Percentiles rank a stretch among this genome's conserved stretches.
These are phyloP conservation scores for Warburgia ugandensis DNA, from an alignment of 164 flowering plant genomes.

Conservation along the genomic window DNA sequence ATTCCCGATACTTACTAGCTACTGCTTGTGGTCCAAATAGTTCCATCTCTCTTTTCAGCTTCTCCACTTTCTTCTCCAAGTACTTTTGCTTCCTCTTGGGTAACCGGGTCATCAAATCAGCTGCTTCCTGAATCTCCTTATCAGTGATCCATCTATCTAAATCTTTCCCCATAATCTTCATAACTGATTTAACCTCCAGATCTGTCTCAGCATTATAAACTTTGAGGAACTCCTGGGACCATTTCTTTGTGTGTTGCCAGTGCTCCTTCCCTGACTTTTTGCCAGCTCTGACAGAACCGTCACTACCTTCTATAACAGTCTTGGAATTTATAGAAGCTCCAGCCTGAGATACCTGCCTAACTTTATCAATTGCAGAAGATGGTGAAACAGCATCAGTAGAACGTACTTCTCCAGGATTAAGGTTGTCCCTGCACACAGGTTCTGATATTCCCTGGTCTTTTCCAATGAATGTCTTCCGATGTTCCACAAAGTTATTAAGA, in stretches of 20 bases:
- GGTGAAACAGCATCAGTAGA: constrained; percentile 8
- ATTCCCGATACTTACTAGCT: constrained; percentile 81
- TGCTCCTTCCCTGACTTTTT: constrained; percentile 81
- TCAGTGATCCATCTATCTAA: constrained; percentile 80
- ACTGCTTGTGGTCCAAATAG: constrained; percentile 92
- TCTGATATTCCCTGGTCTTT: constrained; percentile 17
- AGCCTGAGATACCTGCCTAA: constrained; percentile 9
- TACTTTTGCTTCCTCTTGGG: constrained; percentile 47
- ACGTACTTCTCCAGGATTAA: constrained; percentile 13
- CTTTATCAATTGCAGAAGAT: constrained; percentile 14
- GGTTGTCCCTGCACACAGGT: constrained; percentile 18
- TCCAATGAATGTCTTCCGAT: constrained; percentile 24
- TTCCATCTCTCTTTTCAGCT: constrained; percentile 79
- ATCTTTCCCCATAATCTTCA: constrained; percentile 90
- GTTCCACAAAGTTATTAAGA: constrained; percentile 34
- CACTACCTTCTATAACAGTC: constrained; percentile 74
- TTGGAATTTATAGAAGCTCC: constrained; percentile 32
- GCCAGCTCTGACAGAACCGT: constrained; percentile 68
- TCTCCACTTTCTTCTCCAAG: constrained; percentile 60
- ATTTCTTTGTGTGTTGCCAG: constrained; percentile 97
- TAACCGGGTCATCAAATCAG: constrained; percentile 52
- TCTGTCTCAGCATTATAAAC: constrained; percentile 76
- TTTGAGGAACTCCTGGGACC: constrained; percentile 75
- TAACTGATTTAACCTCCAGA: constrained; percentile 71
- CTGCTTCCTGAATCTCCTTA: constrained; percentile 71